Conservation (phyloP, 306 rosid genomes). For the Oemleria cerasiformis region DNA sequence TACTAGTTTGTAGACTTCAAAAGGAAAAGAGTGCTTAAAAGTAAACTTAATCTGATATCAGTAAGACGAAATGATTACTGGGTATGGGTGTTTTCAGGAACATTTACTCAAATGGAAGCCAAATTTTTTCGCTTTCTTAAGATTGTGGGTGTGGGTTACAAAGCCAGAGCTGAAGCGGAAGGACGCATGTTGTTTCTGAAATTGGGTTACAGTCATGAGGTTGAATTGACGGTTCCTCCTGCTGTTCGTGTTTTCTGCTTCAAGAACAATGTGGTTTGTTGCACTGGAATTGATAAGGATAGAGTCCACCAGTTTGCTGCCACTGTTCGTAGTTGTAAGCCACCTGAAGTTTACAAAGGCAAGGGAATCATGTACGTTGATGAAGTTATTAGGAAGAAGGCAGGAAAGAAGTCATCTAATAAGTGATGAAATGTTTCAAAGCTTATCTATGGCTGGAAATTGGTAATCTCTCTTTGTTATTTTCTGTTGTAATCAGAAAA, state of each 20-base stretch:
- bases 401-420: slow-evolving; percentile 67
- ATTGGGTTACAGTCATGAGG: slow-evolving; percentile 89
- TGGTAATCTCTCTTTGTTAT: not conserved
- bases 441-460: not conserved
- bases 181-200: slow-evolving; percentile 71
- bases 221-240: slow-evolving; percentile 68
- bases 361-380: slow-evolving; percentile 85
- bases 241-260: slow-evolving; percentile 89
- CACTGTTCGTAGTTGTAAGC: slow-evolving; percentile 73
- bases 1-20: not conserved
- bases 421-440: slow-evolving; percentile 33
- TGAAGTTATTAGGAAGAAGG: slow-evolving; percentile 74
- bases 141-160: slow-evolving; percentile 91
- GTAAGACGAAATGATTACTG: not conserved
- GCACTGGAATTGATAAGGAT: slow-evolving; percentile 81
- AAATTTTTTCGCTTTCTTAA: slow-evolving; percentile 70
- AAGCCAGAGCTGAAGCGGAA: slow-evolving; percentile 80
- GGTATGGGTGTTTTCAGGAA: slow-evolving; percentile 1
- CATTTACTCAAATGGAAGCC: slow-evolving; percentile 49
- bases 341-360: slow-evolving; percentile 92
- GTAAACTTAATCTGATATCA: not conserved
- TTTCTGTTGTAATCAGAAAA: not conserved
- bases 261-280: slow-evolving; percentile 84
- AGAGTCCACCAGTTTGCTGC: slow-evolving; percentile 90
- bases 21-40: not conserved